Percentiles rank a stretch among this genome's conserved stretches.
Conservation (phyloP, 331 rosid genomes). For the Saraca asoca region DNA sequence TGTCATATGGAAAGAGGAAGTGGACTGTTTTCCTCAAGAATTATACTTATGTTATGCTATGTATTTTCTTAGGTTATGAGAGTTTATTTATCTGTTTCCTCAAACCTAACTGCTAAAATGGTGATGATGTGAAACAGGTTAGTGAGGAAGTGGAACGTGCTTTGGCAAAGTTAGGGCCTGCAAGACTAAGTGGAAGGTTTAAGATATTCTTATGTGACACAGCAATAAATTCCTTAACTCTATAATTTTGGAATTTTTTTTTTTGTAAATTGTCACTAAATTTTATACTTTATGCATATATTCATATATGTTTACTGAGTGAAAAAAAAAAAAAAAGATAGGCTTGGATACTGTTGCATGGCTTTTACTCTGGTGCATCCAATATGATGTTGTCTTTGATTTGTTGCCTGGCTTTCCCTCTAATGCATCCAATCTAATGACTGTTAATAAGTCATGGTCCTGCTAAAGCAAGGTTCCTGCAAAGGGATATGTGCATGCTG, state of each 20-base stretch:
- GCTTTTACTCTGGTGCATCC: neutral
- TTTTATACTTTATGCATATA: neutral
- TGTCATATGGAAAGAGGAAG: constrained; percentile 2
- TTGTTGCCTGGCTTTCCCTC: neutral
- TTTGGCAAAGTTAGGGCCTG: constrained; percentile 87
- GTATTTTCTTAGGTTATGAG: constrained; percentile 22
- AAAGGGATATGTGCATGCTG: neutral
- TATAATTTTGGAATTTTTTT: constrained; percentile 26
- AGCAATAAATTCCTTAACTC: constrained; percentile 26
- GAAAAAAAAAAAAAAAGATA: constrained; percentile 24
- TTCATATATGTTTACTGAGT: constrained; percentile 22
- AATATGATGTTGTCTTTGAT: no score
- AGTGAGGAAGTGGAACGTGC: constrained; percentile 99
- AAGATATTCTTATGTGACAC: constrained; percentile 12
- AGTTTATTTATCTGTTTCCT: constrained; percentile 16
- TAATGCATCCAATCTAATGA: neutral
- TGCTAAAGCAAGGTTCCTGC: constrained; percentile 21
- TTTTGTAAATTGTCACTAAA: neutral
- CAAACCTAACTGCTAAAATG: constrained; percentile 1
- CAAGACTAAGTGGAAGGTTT: constrained; percentile 82
- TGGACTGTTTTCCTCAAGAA: constrained; percentile 10
- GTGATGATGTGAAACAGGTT: constrained; percentile 52
- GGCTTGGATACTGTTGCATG: constrained; percentile 3
- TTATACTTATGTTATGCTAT: neutral
- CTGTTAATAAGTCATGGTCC: neutral